A percentile compares a stretch with the other conserved stretches of the same genome.
phyloP scores from a whole-genome alignment of 78 protist genomes.

The Guillardia theta region DNA sequence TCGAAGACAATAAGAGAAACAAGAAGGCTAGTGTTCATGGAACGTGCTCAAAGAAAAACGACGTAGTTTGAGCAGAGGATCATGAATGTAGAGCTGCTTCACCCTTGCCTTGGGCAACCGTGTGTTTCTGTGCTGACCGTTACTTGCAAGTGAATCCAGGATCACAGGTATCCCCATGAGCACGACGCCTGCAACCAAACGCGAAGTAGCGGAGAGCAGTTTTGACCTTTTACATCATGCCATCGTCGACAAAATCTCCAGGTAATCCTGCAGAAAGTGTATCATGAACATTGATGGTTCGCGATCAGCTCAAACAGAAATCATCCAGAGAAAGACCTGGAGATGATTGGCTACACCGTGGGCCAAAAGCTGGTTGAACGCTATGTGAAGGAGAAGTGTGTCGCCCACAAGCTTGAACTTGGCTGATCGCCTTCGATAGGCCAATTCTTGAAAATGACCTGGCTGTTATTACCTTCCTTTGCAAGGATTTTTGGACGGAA shows the following conservation, averaged over 20 bases:
- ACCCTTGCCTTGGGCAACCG: too few species aligned
- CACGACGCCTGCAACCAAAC: too few species aligned
- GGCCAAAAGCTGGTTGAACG: neutral
- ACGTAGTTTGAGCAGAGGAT: too few species aligned
- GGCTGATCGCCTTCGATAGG: neutral
- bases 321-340: neutral
- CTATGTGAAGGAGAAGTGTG: neutral
- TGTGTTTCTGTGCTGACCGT: too few species aligned
- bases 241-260: neutral
- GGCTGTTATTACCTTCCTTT: neutral
- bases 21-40: too few species aligned
- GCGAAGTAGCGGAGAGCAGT: neutral
- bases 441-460: neutral
- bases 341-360: neutral
- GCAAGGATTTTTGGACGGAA: constrained; percentile 11
- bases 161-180: too few species aligned
- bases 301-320: neutral
- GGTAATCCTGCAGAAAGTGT: neutral
- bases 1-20: too few species aligned
- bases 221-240: neutral
- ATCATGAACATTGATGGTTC: too few species aligned
- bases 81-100: too few species aligned
- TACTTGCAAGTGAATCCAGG: too few species aligned
- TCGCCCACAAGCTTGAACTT: neutral
- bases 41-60: too few species aligned